phyloP scores from a whole-genome alignment of 257 asterid genomes.

The Echites panduratus region DNA sequence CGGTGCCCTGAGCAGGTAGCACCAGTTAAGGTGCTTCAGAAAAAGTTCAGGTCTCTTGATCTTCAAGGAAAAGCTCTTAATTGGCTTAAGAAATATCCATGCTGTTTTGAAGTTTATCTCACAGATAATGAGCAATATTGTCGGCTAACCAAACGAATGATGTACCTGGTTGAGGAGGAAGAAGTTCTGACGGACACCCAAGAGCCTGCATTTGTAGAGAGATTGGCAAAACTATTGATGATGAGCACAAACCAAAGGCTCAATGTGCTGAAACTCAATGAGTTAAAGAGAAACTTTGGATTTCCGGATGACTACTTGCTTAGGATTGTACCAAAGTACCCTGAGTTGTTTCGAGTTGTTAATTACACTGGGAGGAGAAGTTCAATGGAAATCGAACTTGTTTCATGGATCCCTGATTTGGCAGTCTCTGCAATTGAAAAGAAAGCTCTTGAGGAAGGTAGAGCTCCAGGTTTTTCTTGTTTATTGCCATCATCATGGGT shows the following conservation, averaged over 20 bases:
- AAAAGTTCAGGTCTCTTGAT: conserved; percentile 74
- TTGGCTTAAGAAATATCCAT: conserved; percentile 90
- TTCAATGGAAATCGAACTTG: conserved; percentile 82
- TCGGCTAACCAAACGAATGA: conserved; percentile 61
- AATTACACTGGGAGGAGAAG: conserved; percentile 63
- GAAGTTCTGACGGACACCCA: conserved; percentile 61
- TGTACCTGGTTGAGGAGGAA: conserved; percentile 74
- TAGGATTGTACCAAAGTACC: conserved; percentile 68
- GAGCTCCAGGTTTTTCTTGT: conserved; percentile 54
- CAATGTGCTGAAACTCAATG: conserved; percentile 59
- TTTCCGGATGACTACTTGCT: conserved; percentile 88
- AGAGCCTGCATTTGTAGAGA: conserved; percentile 58
- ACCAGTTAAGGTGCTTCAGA: conserved; percentile 57
- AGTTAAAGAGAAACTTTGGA: conserved; percentile 63
- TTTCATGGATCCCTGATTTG: conserved; percentile 50
- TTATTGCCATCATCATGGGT: conserved; percentile 66
- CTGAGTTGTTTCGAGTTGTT: conserved; percentile 60
- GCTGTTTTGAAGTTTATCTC: conserved; percentile 70
- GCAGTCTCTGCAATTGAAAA: conserved; percentile 62
- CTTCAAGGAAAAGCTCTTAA: conserved; percentile 80
- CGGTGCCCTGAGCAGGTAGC: conserved; percentile 61
- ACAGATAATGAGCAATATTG: conserved; percentile 57
- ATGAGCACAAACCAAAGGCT: conserved; percentile 72
- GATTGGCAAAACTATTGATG: conserved; percentile 77
- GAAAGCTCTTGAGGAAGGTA: conserved; percentile 40